These are phyloP conservation scores for Candida ipomoeae DNA, from an alignment of 805 yeast genomes.

Conservation along the genomic window DNA sequence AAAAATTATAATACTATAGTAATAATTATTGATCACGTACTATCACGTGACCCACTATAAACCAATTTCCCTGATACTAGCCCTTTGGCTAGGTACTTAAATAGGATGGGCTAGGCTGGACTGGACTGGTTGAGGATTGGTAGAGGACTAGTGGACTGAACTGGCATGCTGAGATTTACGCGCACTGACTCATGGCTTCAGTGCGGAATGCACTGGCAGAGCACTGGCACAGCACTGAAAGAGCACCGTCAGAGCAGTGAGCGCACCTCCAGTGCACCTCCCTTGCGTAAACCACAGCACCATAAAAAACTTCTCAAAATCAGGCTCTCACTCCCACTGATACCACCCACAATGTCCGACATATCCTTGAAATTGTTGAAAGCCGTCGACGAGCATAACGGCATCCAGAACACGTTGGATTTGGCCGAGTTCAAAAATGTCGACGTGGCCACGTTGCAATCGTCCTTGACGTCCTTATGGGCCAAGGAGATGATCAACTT, in stretches of 20 bases:
- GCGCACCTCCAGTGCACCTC: no score
- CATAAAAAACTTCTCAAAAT: conserved; percentile 14
- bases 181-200: not conserved
- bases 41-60: no score
- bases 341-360: conserved; percentile 50
- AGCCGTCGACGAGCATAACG: conserved; percentile 52
- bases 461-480: conserved; percentile 82
- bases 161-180: conserved; percentile 1
- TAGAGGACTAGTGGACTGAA: not conserved
- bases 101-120: no score
- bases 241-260: no score
- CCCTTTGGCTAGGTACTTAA: no score
- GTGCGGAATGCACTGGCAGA: no score
- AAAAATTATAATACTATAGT: no score
- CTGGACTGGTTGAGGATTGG: not conserved
- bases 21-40: no score
- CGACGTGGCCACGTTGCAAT: conserved; percentile 61
- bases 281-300: conserved; percentile 13
- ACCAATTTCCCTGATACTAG: no score
- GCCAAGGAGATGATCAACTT: conserved; percentile 79
- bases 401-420: conserved; percentile 64
- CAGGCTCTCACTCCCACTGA: not conserved
- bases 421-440: conserved; percentile 56
- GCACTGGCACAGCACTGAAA: no score
- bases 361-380: conserved; percentile 61